Base-by-base conservation (phyloP, 495 filamentous ascomycete species). In the Penicillium desertorum region DNA sequence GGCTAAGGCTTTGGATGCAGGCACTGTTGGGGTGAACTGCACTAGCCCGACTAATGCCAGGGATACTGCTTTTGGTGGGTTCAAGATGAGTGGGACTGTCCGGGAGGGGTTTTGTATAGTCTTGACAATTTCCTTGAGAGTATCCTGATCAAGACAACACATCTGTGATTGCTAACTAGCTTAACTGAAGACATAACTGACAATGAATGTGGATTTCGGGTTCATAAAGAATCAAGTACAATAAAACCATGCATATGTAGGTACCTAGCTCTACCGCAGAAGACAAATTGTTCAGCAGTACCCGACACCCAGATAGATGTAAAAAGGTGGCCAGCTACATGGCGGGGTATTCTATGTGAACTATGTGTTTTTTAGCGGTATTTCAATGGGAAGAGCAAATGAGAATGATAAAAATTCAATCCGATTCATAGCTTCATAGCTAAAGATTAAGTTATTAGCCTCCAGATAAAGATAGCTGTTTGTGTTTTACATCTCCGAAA, bases 71-170 rank as follows among this genome's bases (percentile, higher is more conserved):
- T 94, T 95, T 74, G 92, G 92, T 30, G 92, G 93, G 1, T 88
- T 91, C 48, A 96, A 96, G 78, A 88, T 92, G 81, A 90, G 86
- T 68, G 93, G 91, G n/a, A 88, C 89, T 65, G 92, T 91, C 3
- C 74, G 91, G 22, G 89, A 94, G 75, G 48, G 62, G 42, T 44
- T 56, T 22, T 72, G 58, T 66, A 76, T 59, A 78, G 76, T 54
- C 66, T 82, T 61, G 70, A 79, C 30, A 76, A 73, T 42, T 82
- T 75, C 55, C 57, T 83, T 39, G 77, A 83, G 68, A 72, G 73
- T 36, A 70, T 78, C 41, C 45, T 76, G 53, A 70, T 73, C 19
- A 65, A 64, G 54, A 61, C 58, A 14, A 22, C 30, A 8, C 27
- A 16, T 56, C 14, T 25, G 32, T 44, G 27, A 45, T 32, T 29